These are phyloP conservation scores for Neurospora sp. DNA, from an alignment of 2,329 filamentous ascomycete species.

Conservation along the genomic window DNA sequence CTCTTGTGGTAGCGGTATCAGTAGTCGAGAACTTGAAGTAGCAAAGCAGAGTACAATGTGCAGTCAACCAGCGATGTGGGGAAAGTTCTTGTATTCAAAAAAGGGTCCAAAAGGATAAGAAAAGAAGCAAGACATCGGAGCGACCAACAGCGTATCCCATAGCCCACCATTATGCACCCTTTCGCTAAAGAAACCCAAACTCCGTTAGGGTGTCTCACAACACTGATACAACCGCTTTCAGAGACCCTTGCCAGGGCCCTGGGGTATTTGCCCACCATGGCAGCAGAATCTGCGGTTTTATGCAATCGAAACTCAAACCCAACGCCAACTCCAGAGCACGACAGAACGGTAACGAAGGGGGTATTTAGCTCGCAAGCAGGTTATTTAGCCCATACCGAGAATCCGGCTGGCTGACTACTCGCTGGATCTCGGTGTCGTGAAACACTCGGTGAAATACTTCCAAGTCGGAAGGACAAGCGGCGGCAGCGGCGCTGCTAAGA, in stretches of 20 bases:
- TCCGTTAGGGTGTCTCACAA: neutral
- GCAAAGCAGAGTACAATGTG: neutral
- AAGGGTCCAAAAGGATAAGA: neutral
- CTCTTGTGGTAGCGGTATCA: neutral
- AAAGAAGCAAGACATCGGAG: neutral
- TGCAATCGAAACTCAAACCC: conserved; percentile 1
- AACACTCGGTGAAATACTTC: conserved; percentile 47
- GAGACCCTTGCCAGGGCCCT: neutral
- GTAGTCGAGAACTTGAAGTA: neutral
- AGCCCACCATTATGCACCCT: neutral
- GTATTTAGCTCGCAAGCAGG: conserved; percentile 28
- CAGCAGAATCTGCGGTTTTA: conserved; percentile 3
- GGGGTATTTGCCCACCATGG: conserved; percentile 1
- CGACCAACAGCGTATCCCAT: neutral
- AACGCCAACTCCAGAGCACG: neutral
- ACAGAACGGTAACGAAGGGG: neutral
- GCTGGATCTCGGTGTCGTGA: conserved; percentile 36
- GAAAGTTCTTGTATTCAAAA: neutral
- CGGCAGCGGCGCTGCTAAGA: conserved; percentile 15
- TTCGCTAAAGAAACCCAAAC: neutral
- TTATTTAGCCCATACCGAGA: conserved; percentile 45
- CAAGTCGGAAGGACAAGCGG: conserved; percentile 31
- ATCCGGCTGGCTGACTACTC: conserved; percentile 40
- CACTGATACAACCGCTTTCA: neutral
- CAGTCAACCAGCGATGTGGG: neutral